A percentile compares a stretch with the other conserved stretches of the same genome.
Conservation (phyloP, 1,284 basidiomycete species). For the Megacollybia platyphylla region DNA sequence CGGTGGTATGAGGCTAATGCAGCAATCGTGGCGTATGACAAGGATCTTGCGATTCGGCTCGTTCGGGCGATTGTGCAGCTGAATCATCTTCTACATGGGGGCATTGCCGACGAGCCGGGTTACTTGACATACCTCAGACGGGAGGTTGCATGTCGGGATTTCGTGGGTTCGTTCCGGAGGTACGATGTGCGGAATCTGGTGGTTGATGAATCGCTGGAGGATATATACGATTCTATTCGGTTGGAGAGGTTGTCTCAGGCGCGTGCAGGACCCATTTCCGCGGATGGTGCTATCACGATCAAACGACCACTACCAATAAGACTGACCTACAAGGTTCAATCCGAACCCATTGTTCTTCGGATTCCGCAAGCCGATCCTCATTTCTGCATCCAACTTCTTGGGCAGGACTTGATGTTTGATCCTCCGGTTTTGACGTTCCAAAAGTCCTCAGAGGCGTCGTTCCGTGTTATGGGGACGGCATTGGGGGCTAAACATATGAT, state of each 20-base stretch:
- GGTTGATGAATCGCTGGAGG: slow-evolving; percentile 60
- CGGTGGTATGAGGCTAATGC: slow-evolving; percentile 89
- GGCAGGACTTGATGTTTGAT: slow-evolving; percentile 79
- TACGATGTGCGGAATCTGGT: slow-evolving; percentile 61
- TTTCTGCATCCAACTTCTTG: slow-evolving; percentile 71
- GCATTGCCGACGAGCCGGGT: slow-evolving; percentile 47
- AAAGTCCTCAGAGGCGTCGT: slow-evolving; percentile 67
- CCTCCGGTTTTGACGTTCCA: slow-evolving; percentile 72
- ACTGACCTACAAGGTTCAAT: slow-evolving; percentile 76
- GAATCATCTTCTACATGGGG: slow-evolving; percentile 68
- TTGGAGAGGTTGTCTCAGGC: slow-evolving; percentile 66
- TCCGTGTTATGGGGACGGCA: slow-evolving; percentile 72
- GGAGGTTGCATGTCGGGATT: slow-evolving; percentile 61
- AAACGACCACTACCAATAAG: slow-evolving; percentile 64
- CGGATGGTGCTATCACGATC: slow-evolving; percentile 48
- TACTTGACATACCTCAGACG: slow-evolving; percentile 49
- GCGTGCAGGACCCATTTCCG: slow-evolving; percentile 29
- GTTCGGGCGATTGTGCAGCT: slow-evolving; percentile 81
- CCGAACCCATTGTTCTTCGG: slow-evolving; percentile 72
- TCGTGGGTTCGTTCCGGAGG: slow-evolving; percentile 66
- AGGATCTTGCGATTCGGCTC: slow-evolving; percentile 65
- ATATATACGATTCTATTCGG: slow-evolving; percentile 68
- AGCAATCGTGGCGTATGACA: slow-evolving; percentile 63
- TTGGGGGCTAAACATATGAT: slow-evolving; percentile 76
- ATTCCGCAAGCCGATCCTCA: slow-evolving; percentile 72